These are phyloP conservation scores for Ophiostoma sp. DNA, from an alignment of 2,329 filamentous ascomycete species.

Conservation along the genomic window DNA sequence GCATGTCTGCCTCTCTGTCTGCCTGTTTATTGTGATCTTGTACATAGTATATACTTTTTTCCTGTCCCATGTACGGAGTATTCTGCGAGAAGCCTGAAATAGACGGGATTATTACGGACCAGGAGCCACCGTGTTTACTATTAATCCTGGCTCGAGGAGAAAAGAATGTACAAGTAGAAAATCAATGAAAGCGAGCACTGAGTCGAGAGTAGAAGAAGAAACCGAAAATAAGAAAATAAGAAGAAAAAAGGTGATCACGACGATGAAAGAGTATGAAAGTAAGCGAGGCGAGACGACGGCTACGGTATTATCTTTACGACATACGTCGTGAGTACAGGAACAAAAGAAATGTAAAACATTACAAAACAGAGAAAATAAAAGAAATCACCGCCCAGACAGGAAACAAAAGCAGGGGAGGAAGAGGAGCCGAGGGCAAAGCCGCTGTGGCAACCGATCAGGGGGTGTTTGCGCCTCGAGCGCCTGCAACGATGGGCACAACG, in stretches of 20 bases:
- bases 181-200: not conserved
- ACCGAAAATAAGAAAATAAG: not conserved
- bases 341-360: not conserved
- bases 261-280: not conserved
- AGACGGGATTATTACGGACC: not conserved
- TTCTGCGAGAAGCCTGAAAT: not conserved
- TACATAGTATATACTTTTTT: too few relatives aligned
- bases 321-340: not conserved
- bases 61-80: not conserved
- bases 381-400: conserved; percentile 1
- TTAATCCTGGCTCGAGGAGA: not conserved
- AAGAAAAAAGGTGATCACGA: not conserved
- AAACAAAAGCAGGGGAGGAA: not conserved
- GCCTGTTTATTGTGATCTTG: not conserved
- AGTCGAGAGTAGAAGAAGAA: not conserved
- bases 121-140: not conserved
- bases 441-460: conserved; percentile 21
- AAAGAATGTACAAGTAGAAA: not conserved
- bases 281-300: not conserved
- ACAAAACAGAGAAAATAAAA: not conserved
- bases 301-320: not conserved
- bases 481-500: conserved; percentile 12
- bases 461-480: not conserved
- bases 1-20: not conserved
- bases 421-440: conserved; percentile 5